Base-by-base conservation (phyloP, 306 rosid genomes). In the Dicorynia guianensis region DNA sequence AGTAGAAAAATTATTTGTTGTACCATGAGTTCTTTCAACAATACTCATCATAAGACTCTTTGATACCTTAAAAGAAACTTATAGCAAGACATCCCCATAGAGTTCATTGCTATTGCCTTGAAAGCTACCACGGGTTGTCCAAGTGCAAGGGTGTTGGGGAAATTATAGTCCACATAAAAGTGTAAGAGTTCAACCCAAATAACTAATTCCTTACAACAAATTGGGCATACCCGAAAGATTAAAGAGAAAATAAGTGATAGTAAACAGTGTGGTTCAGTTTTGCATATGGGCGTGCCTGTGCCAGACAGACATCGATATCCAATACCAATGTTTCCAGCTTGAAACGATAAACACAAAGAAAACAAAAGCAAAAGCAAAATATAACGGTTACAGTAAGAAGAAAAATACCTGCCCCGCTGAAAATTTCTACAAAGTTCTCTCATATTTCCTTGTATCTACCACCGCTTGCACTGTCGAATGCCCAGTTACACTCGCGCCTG, bases 361-460 rank as follows among this genome's bases (percentile, higher is more conserved):
- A 56, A 8, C 13, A 18, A 56, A 30, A 25, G 34, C 30, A 25
- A 25, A 8, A 56, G 42, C 4, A 17, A 44, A 64, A 11, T 0
- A 20, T 8, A 56, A 8, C 13, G 53, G 4, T 14, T 39, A 11
- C 1, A 40, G 54, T 61, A 34, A 43, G 35, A 61, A 56, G 63
- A 54, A 38, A 40, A 15, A 57, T 69, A 88, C 93, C 82, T 84
- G 81, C 95, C 95, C 10, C 92, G 87, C 85, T 81, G 92, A 56
- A 83, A 89, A 74, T 85, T 60, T 78, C 87, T 77, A 76, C 95
- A 89, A 9, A 71, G 74, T 38, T 85, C 89, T 62, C 74, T 83
- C 83, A 74, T 80, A 13, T 49, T 49, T 19, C 44, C 44, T 25
- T 25, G 1, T 25, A 25, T 25, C 30, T 2, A 25, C 30, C 30